phyloP scores from a whole-genome alignment of 306 rosid species.

The Notholithocarpus densiflorus region DNA sequence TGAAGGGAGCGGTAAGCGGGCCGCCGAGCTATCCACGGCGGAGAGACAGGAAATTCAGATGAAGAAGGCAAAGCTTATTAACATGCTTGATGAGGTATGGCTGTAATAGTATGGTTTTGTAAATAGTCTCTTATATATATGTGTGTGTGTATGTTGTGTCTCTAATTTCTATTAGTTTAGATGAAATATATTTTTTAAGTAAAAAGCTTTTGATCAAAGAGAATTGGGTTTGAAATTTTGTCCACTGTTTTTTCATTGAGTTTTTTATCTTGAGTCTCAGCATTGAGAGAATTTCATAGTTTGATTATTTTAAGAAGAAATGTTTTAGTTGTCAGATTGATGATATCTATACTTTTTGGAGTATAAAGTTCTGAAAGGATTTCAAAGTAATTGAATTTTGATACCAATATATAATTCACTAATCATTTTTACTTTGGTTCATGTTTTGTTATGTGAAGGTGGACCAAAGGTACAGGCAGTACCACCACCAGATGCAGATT shows the following conservation, averaged over 20 bases:
- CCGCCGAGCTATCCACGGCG: slow-evolving; percentile 60
- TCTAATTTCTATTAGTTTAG: too few relatives aligned
- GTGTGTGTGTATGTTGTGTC: too few relatives aligned
- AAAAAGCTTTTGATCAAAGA: neutral
- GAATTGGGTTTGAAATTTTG: neutral
- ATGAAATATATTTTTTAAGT: too few relatives aligned
- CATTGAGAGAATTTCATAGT: neutral
- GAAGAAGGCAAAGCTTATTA: slow-evolving; percentile 87
- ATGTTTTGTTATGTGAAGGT: slow-evolving; percentile 42
- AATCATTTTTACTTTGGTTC: neutral
- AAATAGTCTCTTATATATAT: neutral
- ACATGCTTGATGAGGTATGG: slow-evolving; percentile 92
- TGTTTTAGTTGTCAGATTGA: too few relatives aligned
- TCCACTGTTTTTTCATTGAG: neutral
- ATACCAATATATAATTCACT: too few relatives aligned
- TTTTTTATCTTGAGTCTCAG: too few relatives aligned
- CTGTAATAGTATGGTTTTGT: neutral
- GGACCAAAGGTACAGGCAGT: slow-evolving; percentile 92
- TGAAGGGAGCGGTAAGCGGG: slow-evolving; percentile 47
- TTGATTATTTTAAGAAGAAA: too few relatives aligned
- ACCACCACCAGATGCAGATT: slow-evolving; percentile 85
- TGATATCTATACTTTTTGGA: too few relatives aligned
- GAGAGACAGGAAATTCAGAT: slow-evolving; percentile 97
- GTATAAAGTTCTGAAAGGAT: too few relatives aligned
- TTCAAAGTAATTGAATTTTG: too few relatives aligned